Conservation (phyloP, 176 grass and related monocot species). For the Ampelocalamus luodianensis region DNA sequence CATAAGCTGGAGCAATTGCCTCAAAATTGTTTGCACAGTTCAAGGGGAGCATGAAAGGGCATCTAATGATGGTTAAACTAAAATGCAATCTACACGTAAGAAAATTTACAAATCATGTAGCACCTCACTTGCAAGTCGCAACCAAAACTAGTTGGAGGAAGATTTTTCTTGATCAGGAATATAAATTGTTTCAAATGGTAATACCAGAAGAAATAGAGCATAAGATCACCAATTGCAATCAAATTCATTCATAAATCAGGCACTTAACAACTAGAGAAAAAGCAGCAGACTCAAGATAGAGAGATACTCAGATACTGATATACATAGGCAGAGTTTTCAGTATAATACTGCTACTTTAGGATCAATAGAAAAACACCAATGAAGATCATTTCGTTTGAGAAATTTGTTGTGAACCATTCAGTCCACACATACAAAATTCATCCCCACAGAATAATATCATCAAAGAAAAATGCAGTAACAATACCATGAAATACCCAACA, state of each 20-base stretch:
- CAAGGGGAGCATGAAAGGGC: neutral
- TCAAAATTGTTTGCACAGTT: neutral
- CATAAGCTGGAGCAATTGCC: neutral
- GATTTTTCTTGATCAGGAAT: neutral
- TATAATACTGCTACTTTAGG: neutral
- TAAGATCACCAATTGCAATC: neutral
- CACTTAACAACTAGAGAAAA: neutral
- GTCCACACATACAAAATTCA: neutral
- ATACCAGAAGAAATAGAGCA: neutral
- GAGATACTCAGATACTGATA: neutral
- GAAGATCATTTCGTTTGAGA: neutral
- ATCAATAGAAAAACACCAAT: neutral
- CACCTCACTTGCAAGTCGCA: neutral
- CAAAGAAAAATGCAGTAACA: neutral
- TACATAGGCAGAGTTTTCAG: neutral
- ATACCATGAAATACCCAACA: neutral
- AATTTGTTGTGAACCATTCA: neutral
- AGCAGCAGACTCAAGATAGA: neutral
- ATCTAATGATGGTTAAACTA: neutral
- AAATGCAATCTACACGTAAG: neutral
- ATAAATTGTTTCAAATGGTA: neutral
- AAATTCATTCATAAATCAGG: neutral
- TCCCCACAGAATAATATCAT: neutral
- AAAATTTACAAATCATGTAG: neutral
- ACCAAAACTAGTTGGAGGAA: neutral